A percentile compares a stretch with the other conserved stretches of the same genome.
Conservation (phyloP, 2,329 filamentous ascomycete genomes). For the Exophiala sp. region DNA sequence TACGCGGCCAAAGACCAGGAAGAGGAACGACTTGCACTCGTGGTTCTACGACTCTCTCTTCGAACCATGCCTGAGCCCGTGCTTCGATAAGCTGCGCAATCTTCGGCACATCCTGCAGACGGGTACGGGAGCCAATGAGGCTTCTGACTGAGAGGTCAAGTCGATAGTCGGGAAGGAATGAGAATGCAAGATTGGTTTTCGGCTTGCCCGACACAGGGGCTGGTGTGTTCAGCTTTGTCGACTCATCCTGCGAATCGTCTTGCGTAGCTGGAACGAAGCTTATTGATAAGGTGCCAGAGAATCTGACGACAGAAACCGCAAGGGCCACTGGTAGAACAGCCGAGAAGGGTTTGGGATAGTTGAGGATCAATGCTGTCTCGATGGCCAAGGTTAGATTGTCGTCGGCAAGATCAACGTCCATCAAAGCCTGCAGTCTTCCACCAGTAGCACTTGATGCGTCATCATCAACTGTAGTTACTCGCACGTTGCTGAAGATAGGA, state of each 20-base stretch:
- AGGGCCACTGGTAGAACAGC: slow-evolving; percentile 89
- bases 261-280: slow-evolving; percentile 75
- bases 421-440: slow-evolving; percentile 80
- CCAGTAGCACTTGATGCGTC: slow-evolving; percentile 54
- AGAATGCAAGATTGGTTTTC: slow-evolving; percentile 85
- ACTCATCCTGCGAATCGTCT: slow-evolving; percentile 30
- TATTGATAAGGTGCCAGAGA: slow-evolving; percentile 89
- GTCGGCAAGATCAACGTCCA: slow-evolving; percentile 92
- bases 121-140: slow-evolving; percentile 59
- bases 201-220: slow-evolving; percentile 53
- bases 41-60: slow-evolving; percentile 63
- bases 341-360: slow-evolving; percentile 86
- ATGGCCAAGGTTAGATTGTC: slow-evolving; percentile 90
- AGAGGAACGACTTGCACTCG: slow-evolving; percentile 63
- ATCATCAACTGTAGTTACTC: slow-evolving; percentile 76
- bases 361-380: slow-evolving; percentile 89
- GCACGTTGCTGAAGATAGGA: slow-evolving; percentile 96
- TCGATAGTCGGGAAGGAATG: slow-evolving; percentile 67
- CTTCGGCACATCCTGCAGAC: slow-evolving; percentile 64
- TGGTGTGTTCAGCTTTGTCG: slow-evolving; percentile 19
- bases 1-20: slow-evolving; percentile 61
- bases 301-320: slow-evolving; percentile 85
- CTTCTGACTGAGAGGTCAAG: slow-evolving; percentile 64
- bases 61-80: slow-evolving; percentile 64
- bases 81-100: slow-evolving; percentile 64